Evolutionary conservation across 257 asterid genomes (phyloP).

Genomic region (Solanum verrucosum): DNA sequence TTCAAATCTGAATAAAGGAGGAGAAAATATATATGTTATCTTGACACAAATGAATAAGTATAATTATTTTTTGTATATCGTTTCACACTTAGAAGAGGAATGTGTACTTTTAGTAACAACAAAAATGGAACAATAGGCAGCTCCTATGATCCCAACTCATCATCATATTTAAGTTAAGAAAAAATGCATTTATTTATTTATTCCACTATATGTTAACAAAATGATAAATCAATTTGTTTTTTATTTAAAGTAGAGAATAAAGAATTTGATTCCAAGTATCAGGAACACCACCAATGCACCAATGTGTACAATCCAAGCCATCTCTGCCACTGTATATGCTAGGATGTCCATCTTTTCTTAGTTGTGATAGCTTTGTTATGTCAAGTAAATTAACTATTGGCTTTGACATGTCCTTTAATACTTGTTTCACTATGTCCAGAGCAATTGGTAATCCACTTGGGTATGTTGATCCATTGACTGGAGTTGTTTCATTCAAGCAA

Average conservation of each 20-base stretch:
- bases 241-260: not conserved
- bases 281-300: slow-evolving; percentile 66
- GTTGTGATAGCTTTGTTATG: slow-evolving; percentile 43
- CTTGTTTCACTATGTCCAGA: slow-evolving; percentile 23
- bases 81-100: not conserved
- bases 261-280: slow-evolving; percentile 61
- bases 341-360: slow-evolving; percentile 59
- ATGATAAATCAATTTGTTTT: not conserved
- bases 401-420: slow-evolving; percentile 9
- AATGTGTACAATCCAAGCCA: slow-evolving; percentile 60
- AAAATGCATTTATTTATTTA: not conserved
- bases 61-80: not conserved
- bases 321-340: slow-evolving; percentile 19
- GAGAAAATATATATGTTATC: not conserved
- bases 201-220: not conserved
- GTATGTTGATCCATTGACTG: slow-evolving; percentile 30
- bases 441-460: slow-evolving; percentile 40
- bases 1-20: not conserved
- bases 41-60: not conserved
- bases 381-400: slow-evolving; percentile 23
- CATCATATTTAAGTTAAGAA: not conserved
- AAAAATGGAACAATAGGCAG: not conserved
- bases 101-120: not conserved
- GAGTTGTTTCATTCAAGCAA: slow-evolving; percentile 35
- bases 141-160: not conserved